phyloP scores from a whole-genome alignment of 2,329 filamentous ascomycete species.

The Claviceps sp. region DNA sequence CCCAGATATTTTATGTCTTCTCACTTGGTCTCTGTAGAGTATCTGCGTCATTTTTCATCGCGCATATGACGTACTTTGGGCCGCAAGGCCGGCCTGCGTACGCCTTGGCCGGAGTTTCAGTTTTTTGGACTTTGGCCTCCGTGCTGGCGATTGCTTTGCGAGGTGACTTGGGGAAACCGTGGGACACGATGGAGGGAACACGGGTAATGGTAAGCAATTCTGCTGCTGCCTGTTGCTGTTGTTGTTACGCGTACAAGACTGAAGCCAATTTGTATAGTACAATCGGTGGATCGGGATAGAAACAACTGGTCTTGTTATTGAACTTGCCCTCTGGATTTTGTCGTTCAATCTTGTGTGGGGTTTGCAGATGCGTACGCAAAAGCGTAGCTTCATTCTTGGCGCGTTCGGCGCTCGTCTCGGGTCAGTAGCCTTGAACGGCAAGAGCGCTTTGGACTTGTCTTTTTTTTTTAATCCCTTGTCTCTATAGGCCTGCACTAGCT shows the following conservation, averaged over 20 bases:
- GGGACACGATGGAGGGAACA: not conserved
- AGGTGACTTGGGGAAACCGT: not conserved
- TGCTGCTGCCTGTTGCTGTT: not conserved
- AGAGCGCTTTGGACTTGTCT: not conserved
- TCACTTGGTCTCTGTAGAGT: conserved; percentile 4
- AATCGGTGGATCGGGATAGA: conserved; percentile 5
- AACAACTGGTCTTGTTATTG: conserved; percentile 1
- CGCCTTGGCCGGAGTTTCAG: not conserved
- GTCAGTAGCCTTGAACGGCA: not conserved
- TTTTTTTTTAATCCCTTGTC: no score
- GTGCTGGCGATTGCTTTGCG: not conserved
- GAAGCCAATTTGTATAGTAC: not conserved
- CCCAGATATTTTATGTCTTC: conserved; percentile 4
- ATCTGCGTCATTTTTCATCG: conserved; percentile 4
- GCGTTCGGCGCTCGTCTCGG: conserved; percentile 5
- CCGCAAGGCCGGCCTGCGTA: conserved; percentile 4
- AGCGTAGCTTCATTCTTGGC: conserved; percentile 3
- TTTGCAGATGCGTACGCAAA: conserved; percentile 2
- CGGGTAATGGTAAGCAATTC: not conserved
- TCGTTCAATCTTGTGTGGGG: conserved; percentile 5
- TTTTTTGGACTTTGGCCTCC: conserved; percentile 3
- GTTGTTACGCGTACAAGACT: not conserved
- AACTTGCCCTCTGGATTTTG: conserved; percentile 4
- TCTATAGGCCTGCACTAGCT: no score
- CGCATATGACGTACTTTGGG: conserved; percentile 4